Evolutionary conservation across 345 rosid species (phyloP).

Genomic region (Moricandia moricandioides): DNA sequence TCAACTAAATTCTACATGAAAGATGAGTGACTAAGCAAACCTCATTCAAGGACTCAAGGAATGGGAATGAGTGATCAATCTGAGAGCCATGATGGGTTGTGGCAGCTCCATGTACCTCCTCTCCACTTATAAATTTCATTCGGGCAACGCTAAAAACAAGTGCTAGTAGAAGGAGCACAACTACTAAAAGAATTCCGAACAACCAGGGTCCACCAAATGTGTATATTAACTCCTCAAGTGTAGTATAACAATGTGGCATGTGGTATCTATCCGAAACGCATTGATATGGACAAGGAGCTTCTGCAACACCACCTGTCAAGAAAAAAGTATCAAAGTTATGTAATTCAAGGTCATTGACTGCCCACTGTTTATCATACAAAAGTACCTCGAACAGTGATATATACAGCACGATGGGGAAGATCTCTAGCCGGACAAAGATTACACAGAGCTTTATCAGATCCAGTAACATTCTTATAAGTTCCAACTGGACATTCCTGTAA

Average conservation of each 20-base stretch:
- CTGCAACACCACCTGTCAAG: conserved; percentile 76
- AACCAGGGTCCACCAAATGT: conserved; percentile 97
- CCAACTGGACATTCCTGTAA: conserved; percentile 93
- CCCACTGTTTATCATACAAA: neutral
- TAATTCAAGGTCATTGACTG: neutral
- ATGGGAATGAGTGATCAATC: conserved; percentile 78
- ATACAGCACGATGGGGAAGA: conserved; percentile 74
- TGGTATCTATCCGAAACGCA: conserved; percentile 84
- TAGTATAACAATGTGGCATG: conserved; percentile 89
- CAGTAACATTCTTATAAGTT: conserved; percentile 77
- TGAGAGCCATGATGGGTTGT: conserved; percentile 65
- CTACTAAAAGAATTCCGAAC: conserved; percentile 68
- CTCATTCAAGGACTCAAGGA: conserved; percentile 92
- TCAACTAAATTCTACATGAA: neutral
- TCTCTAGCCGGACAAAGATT: conserved; percentile 54
- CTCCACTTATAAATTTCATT: conserved; percentile 84
- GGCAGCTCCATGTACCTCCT: conserved; percentile 60
- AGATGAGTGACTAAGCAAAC: conserved; percentile 35
- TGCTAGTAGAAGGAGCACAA: conserved; percentile 75
- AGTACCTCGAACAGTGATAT: conserved; percentile 60
- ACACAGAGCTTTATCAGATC: conserved; percentile 71
- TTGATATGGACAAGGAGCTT: conserved; percentile 79
- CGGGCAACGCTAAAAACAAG: conserved; percentile 92
- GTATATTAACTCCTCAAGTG: conserved; percentile 84
- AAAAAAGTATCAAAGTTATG: neutral